Percentiles rank a stretch among this genome's conserved stretches.
phyloP scores from a whole-genome alignment of 2,329 filamentous ascomycete species.

The Teratosphaeria gauchensis region DNA sequence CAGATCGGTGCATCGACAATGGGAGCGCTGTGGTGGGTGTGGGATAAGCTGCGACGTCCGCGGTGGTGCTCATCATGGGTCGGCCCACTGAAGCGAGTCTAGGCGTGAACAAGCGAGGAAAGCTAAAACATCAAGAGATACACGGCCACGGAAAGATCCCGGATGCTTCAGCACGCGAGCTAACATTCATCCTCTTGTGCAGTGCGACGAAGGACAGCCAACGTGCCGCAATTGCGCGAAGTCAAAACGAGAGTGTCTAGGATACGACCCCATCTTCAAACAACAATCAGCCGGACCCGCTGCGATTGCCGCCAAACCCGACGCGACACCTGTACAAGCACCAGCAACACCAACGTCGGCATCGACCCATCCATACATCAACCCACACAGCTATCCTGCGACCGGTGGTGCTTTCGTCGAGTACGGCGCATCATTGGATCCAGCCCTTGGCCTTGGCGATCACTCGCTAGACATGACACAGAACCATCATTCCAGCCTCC shows the following conservation, averaged over 20 bases:
- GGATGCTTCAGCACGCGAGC: background rate
- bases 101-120: background rate
- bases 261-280: slow-evolving; percentile 83
- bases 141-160: background rate
- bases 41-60: background rate
- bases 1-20: background rate
- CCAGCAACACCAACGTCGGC: slow-evolving; percentile 5
- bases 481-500: slow-evolving; percentile 14
- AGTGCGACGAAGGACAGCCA: slow-evolving; percentile 96
- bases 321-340: slow-evolving; percentile 31
- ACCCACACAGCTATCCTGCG: slow-evolving; percentile 8
- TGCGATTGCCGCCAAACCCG: slow-evolving; percentile 41
- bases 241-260: slow-evolving; percentile 75
- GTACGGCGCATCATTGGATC: slow-evolving; percentile 55
- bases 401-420: slow-evolving; percentile 27
- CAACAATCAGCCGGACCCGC: slow-evolving; percentile 55
- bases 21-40: background rate
- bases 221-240: slow-evolving; percentile 85
- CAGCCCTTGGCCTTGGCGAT: slow-evolving; percentile 46
- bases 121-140: slow-evolving; percentile 1
- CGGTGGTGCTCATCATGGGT: background rate
- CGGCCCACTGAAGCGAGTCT: background rate
- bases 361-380: slow-evolving; percentile 6
- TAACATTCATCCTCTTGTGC: slow-evolving; percentile 3
- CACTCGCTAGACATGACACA: slow-evolving; percentile 14